Percentiles rank a stretch among this genome's conserved stretches.
Conservation (phyloP, 768 basidiomycete species). For the Boletus bicolor region DNA sequence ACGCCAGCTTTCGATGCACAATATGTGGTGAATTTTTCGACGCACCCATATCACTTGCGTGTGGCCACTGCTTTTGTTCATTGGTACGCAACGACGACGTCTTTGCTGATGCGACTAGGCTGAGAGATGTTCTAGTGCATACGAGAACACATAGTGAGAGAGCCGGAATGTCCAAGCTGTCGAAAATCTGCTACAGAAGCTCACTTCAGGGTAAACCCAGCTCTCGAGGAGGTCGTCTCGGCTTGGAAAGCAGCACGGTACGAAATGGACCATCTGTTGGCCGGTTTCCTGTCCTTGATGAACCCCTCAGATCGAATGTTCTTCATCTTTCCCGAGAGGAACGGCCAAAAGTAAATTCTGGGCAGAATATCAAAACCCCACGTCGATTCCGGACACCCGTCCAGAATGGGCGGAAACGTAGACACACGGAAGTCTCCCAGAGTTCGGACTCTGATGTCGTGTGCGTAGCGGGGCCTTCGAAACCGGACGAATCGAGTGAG, state of each 20-base stretch:
- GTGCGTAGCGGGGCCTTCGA: constrained; percentile 31
- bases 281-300: not conserved
- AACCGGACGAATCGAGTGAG: constrained; percentile 24
- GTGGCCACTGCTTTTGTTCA: constrained; percentile 85
- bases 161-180: constrained; percentile 73
- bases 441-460: constrained; percentile 30
- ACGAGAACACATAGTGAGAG: constrained; percentile 50
- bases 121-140: constrained; percentile 55
- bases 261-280: constrained; percentile 6
- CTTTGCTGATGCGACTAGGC: not conserved
- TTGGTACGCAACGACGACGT: constrained; percentile 43
- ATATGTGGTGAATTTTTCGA: constrained; percentile 76
- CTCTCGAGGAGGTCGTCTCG: constrained; percentile 64
- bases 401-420: constrained; percentile 36
- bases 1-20: constrained; percentile 63
- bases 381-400: constrained; percentile 13
- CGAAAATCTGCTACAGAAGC: constrained; percentile 56
- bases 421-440: constrained; percentile 19
- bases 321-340: constrained; percentile 41
- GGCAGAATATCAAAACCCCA: constrained; percentile 16
- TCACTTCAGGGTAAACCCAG: constrained; percentile 64
- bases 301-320: constrained; percentile 38
- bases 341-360: constrained; percentile 13
- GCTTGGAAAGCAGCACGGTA: constrained; percentile 75
- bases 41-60: constrained; percentile 68